These are phyloP conservation scores for Monosporozyma yasuniensis DNA, from an alignment of 805 yeast genomes.

Conservation along the genomic window DNA sequence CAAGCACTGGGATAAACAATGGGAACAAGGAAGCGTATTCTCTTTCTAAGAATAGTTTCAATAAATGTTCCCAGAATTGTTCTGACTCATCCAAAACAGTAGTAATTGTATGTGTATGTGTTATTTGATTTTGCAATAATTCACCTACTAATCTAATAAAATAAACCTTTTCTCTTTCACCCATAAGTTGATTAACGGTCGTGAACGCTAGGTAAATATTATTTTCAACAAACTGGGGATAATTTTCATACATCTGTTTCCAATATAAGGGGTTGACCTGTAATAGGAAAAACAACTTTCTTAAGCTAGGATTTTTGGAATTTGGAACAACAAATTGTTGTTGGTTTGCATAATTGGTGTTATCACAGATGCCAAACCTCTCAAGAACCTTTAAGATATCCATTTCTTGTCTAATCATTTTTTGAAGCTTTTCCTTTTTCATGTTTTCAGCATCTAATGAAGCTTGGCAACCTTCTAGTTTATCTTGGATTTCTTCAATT, in stretches of 20 bases:
- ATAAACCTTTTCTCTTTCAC: conserved; percentile 59
- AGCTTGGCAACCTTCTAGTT: conserved; percentile 57
- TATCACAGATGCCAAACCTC: conserved; percentile 48
- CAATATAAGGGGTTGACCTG: conserved; percentile 79
- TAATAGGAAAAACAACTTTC: conserved; percentile 66
- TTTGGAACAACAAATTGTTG: conserved; percentile 7
- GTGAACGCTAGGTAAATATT: conserved; percentile 25
- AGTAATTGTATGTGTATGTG: conserved; percentile 15
- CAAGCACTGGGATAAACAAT: conserved; percentile 34
- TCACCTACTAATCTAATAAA: conserved; percentile 48
- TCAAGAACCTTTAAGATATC: conserved; percentile 69
- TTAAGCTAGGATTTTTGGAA: conserved; percentile 37
- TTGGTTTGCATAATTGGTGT: neutral
- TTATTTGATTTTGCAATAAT: conserved; percentile 36
- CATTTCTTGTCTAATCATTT: conserved; percentile 65
- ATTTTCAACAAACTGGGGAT: conserved; percentile 23
- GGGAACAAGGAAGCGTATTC: conserved; percentile 27
- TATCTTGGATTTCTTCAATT: conserved; percentile 69
- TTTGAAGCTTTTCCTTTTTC: conserved; percentile 62
- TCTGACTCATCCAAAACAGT: conserved; percentile 22
- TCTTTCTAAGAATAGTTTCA: conserved; percentile 33
- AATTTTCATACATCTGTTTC: conserved; percentile 40
- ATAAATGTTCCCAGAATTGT: conserved; percentile 37
- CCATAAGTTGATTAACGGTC: conserved; percentile 26
- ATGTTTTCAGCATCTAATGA: conserved; percentile 61